A percentile compares a stretch with the other conserved stretches of the same genome.
Conservation (phyloP, 768 basidiomycete genomes). For the Mycena kentingensis region DNA sequence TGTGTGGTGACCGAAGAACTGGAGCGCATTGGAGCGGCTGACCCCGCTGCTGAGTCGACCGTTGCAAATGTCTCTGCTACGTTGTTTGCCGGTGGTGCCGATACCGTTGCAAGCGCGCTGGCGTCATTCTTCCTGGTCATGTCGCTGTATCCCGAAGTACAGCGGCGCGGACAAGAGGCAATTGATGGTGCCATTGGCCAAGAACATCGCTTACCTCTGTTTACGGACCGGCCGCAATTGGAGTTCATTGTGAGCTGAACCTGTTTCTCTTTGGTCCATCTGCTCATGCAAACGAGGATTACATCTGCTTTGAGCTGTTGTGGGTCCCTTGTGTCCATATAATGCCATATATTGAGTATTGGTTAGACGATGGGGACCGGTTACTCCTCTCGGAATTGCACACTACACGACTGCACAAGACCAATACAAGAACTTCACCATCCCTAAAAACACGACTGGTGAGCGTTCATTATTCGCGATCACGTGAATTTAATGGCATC, state of each 20-base stretch:
- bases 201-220: conserved; percentile 38
- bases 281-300: conserved; percentile 23
- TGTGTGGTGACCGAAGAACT: conserved; percentile 43
- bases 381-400: conserved; percentile 35
- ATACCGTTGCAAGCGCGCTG: conserved; percentile 40
- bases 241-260: conserved; percentile 38
- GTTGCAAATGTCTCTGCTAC: conserved; percentile 48
- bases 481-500: neutral
- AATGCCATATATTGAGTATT: neutral
- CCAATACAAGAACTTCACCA: conserved; percentile 41
- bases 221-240: conserved; percentile 38
- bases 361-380: conserved; percentile 46
- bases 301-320: conserved; percentile 32
- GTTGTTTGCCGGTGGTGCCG: conserved; percentile 42
- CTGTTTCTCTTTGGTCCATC: neutral
- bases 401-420: conserved; percentile 38
- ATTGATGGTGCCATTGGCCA: conserved; percentile 36
- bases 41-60: conserved; percentile 35
- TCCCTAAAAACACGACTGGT: conserved; percentile 41
- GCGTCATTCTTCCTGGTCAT: conserved; percentile 43
- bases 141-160: conserved; percentile 42
- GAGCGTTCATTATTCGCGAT: neutral
- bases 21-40: conserved; percentile 28
- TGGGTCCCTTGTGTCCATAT: neutral
- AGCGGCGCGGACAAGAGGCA: conserved; percentile 39